Conservation (phyloP, 768 basidiomycete genomes). For the Leccinellum rugosiceps region DNA sequence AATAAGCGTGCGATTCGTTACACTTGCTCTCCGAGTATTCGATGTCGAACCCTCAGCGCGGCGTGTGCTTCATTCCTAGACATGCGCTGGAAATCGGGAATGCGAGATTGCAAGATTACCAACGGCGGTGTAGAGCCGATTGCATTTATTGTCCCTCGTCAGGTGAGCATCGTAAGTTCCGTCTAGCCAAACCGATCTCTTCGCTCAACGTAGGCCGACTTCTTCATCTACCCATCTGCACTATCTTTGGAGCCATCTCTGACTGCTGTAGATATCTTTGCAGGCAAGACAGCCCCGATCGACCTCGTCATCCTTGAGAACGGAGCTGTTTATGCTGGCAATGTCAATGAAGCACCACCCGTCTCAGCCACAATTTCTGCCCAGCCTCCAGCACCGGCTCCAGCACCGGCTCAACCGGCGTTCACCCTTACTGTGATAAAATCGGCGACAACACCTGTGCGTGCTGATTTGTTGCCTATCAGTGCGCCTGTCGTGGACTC, state of each 20-base stretch:
- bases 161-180: constrained; percentile 44
- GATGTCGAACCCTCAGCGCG: constrained; percentile 89
- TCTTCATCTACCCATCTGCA: constrained; percentile 96
- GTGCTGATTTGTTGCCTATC: not conserved
- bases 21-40: constrained; percentile 80
- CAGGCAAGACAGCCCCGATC: constrained; percentile 43
- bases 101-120: constrained; percentile 89
- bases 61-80: constrained; percentile 95
- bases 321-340: constrained; percentile 43
- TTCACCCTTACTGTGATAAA: constrained; percentile 22
- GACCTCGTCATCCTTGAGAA: constrained; percentile 67
- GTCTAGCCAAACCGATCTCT: not conserved
- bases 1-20: constrained; percentile 85
- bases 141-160: constrained; percentile 92
- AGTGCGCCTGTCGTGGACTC: not conserved
- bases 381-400: constrained; percentile 17
- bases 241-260: constrained; percentile 78
- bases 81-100: constrained; percentile 83
- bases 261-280: constrained; percentile 81
- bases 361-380: constrained; percentile 30
- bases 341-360: constrained; percentile 19
- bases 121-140: constrained; percentile 80
- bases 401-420: constrained; percentile 35
- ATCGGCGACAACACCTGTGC: constrained; percentile 4
- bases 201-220: constrained; percentile 59